These are phyloP conservation scores for Paraleonurus japonicus DNA, from an alignment of 257 asterid species.

Conservation along the genomic window DNA sequence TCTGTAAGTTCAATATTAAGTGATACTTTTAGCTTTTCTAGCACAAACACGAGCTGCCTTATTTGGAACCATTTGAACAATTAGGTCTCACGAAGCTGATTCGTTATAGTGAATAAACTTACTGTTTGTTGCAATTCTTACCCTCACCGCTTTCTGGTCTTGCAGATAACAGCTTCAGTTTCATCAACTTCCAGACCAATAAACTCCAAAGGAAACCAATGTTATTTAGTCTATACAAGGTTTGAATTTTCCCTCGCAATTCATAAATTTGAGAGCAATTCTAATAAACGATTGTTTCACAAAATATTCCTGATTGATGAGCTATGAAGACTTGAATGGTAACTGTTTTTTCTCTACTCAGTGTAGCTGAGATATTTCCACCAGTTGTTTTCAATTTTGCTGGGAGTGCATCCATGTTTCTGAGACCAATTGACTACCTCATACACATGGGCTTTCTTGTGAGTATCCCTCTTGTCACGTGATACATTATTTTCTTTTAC, in stretches of 20 bases:
- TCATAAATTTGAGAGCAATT: neutral
- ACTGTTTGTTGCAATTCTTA: too few species aligned
- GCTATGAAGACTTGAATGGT: conserved; percentile 19
- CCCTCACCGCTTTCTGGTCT: too few species aligned
- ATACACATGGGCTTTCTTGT: conserved; percentile 61
- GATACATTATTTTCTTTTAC: neutral
- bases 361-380: conserved; percentile 69
- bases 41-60: too few species aligned
- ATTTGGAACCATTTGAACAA: too few species aligned
- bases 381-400: conserved; percentile 69
- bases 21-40: too few species aligned
- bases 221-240: conserved; percentile 66
- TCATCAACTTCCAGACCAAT: conserved; percentile 52
- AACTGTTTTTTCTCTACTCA: conserved; percentile 35
- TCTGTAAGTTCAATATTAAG: neutral
- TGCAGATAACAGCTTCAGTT: conserved; percentile 71
- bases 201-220: conserved; percentile 54
- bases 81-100: too few species aligned
- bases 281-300: neutral
- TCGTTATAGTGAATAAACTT: too few species aligned
- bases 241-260: conserved; percentile 15
- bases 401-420: conserved; percentile 62
- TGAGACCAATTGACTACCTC: conserved; percentile 79
- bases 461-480: conserved; percentile 36
- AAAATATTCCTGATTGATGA: neutral